Base-by-base conservation (phyloP, 2,329 filamentous ascomycete genomes). In the Annulohypoxylon truncatum region DNA sequence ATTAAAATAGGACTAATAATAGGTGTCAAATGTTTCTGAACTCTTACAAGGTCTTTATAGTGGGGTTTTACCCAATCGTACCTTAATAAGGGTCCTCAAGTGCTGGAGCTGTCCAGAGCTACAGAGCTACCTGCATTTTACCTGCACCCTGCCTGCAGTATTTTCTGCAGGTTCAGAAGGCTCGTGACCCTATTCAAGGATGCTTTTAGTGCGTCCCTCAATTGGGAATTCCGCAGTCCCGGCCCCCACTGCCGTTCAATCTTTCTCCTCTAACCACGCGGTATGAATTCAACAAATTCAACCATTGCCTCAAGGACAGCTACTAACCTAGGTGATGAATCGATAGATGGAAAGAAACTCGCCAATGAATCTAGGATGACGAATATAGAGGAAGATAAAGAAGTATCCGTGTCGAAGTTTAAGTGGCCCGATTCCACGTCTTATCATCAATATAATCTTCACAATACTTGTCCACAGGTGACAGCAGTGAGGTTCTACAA, bases 81-180 rank as follows among this genome's bases (percentile, higher is more conserved):
- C 51, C 28, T 68, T 61, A 59, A 64, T 61, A 59, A 64, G 55
- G 60, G 66, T 62, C 59, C 62, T 56, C 13, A n/a, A n/a, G n/a
- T n/a, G n/a, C n/a, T n/a, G n/a, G 20, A 63, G 56, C 60, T 40
- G 15, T 40, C 35, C 38, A 42, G 38, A 42, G 38, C 15, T 42
- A 42, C 38, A 7, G 38, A 1, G 13, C 18, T 40, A 64, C 48
- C 58, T 58, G 50, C 66, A 63, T 38, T 56, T 64, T 61, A 48
- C 44, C 55, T 50, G 31, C 31, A 35, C 28, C 20, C 28, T 42
- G 53, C 38, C 46, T 46, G 58, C 58, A 54, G 38, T 29, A 31
- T 60, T 51, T 62, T 29, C 54, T 68, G 52, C 65, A 70, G 58
- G 56, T 54, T 63, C 56, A 38, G 35, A 38, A 59, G 58, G 54